Evolutionary conservation across 305 asterid genomes (phyloP), one percentile per base, ranked within the genome.

Genomic region (Solanum aculeatissimum): DNA sequence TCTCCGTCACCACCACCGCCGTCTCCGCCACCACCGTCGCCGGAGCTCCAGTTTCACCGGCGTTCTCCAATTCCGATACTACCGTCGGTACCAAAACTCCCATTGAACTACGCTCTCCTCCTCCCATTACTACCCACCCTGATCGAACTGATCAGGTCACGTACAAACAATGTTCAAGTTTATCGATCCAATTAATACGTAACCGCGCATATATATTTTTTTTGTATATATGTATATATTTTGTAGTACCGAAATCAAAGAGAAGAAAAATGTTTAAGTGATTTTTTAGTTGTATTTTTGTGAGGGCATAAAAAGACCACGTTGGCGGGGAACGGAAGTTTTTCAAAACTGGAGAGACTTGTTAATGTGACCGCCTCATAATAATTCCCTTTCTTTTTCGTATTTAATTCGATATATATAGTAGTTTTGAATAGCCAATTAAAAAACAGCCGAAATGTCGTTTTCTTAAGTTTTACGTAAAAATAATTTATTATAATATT

Each of bases 221-320:
- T 29, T 29, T 29, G 32, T 29, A 2, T 45, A 9, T 45, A 13
- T 45, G 12, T 1, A 45, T 60, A 60, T 60, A 60, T 29, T 84
- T 92, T n/a, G 85, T 92, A 55, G 25, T 55, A 19, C 9, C 6
- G 21, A 53, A 53, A 9, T 16, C 9, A 16, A 53, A 53, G 21
- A n/a, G 19, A 19, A 9, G 55, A 60, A 8, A 58, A 85, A 84
- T 80, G 88, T 62, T n/a, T 35, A 63, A 63, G 43, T 85, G 85
- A 71, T 89, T 57, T 78, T 38, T 49, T 84, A 14, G 43, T 13
- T 78, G 78, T 68, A 66, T n/a, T 57, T 25, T 85, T 92, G 88
- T 92, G 92, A 90, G 98, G 98, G 97, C 85, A 79, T 83, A 86
- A 93, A 91, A 57, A 12, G 87, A 92, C 93, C 97, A 95, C 98